These are phyloP conservation scores for Strobilomyces dryophilus DNA, from an alignment of 768 basidiomycete species.

Conservation along the genomic window DNA sequence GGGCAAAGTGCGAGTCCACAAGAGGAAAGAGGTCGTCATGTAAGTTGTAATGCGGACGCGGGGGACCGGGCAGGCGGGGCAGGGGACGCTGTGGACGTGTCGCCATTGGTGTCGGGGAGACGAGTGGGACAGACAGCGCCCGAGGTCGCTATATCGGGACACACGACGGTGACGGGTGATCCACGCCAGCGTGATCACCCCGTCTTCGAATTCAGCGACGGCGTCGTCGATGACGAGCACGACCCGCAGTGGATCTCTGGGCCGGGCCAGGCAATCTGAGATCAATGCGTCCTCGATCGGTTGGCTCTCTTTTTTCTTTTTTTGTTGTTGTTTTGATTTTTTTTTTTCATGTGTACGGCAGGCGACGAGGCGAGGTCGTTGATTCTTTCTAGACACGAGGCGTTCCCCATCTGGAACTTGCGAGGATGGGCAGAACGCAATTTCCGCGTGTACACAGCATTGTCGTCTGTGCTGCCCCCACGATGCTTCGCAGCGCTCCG, in stretches of 20 bases:
- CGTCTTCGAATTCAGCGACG: background rate
- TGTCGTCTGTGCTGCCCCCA: constrained; percentile 4
- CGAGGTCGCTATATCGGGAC: constrained; percentile 3
- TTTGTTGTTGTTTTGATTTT: background rate
- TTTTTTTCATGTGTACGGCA: constrained; percentile 1
- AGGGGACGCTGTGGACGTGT: background rate
- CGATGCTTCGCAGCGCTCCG: constrained; percentile 14
- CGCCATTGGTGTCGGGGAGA: constrained; percentile 5
- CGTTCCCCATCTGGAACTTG: background rate
- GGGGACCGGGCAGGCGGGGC: background rate
- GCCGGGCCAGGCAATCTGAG: constrained; percentile 1
- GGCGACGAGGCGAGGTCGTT: background rate
- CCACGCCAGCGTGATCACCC: background rate
- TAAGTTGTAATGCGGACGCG: background rate
- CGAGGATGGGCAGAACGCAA: constrained; percentile 18
- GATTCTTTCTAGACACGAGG: constrained; percentile 16
- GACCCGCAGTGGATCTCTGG: background rate
- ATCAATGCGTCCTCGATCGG: background rate
- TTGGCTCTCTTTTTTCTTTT: no score
- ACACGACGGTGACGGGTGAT: constrained; percentile 1
- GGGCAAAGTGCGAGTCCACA: background rate
- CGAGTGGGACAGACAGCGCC: background rate
- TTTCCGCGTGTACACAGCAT: constrained; percentile 30
- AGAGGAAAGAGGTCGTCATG: background rate
- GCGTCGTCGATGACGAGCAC: background rate